A percentile compares a stretch with the other conserved stretches of the same genome.
phyloP scores from a whole-genome alignment of 805 yeast genomes.

The Schwanniomyces yamadae region DNA sequence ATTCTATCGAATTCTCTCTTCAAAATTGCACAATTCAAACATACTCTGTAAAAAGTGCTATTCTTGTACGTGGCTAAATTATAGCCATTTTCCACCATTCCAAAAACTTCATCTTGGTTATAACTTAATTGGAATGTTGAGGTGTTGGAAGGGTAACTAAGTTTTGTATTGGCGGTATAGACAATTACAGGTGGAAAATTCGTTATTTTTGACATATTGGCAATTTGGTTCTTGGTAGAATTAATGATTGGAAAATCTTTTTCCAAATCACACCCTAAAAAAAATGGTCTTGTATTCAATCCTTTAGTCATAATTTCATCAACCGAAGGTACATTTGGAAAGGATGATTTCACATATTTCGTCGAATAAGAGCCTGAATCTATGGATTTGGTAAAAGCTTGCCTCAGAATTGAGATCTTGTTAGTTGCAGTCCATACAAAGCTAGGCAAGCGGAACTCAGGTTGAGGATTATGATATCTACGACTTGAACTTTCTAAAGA shows the following conservation, averaged over 20 bases:
- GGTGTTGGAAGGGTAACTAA: constrained; percentile 47
- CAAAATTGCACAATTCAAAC: constrained; percentile 58
- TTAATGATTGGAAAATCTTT: constrained; percentile 25
- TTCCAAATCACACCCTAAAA: constrained; percentile 43
- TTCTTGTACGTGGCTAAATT: constrained; percentile 48
- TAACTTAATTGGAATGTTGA: constrained; percentile 61
- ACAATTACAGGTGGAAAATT: constrained; percentile 53
- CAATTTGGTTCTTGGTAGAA: not conserved
- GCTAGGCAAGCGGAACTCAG: constrained; percentile 11
- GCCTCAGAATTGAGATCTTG: not conserved
- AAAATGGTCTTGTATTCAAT: constrained; percentile 29
- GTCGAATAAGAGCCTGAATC: too few relatives aligned
- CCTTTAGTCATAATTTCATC: constrained; percentile 17
- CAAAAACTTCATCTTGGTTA: constrained; percentile 38
- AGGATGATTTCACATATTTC: constrained; percentile 16
- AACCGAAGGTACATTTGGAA: constrained; percentile 38
- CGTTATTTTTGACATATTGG: not conserved
- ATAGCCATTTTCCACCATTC: constrained; percentile 53
- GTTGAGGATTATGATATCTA: constrained; percentile 24
- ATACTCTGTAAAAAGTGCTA: constrained; percentile 42
- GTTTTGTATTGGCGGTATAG: constrained; percentile 47
- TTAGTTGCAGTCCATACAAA: constrained; percentile 7
- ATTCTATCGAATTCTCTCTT: constrained; percentile 50
- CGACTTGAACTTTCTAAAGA: constrained; percentile 40
- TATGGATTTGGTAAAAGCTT: not conserved